Conservation (phyloP, 2,329 filamentous ascomycete genomes). For the Diaporthe nobilis region DNA sequence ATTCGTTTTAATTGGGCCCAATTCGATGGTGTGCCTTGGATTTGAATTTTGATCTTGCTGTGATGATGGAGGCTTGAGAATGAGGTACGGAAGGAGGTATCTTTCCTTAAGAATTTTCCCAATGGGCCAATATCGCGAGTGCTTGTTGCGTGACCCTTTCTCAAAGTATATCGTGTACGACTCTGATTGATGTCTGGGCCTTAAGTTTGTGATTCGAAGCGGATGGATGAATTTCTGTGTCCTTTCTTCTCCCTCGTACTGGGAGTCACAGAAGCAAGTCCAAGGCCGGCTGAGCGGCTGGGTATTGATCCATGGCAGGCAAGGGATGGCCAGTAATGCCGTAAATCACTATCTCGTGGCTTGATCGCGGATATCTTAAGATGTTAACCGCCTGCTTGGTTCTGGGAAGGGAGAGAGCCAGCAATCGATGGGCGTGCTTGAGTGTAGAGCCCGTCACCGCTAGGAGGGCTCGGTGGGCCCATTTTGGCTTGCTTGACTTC, state of each 20-base stretch:
- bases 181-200: too few species aligned
- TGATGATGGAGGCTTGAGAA: neutral
- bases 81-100: too few species aligned
- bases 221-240: neutral
- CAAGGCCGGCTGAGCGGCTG: neutral
- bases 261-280: neutral
- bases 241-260: neutral
- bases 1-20: neutral
- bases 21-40: too few species aligned
- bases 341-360: neutral
- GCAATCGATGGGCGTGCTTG: neutral
- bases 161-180: neutral
- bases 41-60: too few species aligned
- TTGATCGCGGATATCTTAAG: neutral
- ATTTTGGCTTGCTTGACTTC: neutral
- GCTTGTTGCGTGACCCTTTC: neutral
- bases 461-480: neutral
- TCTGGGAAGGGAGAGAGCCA: neutral
- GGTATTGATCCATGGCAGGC: constrained; percentile 3
- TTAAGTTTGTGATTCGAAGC: neutral
- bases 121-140: neutral
- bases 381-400: neutral
- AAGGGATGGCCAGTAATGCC: constrained; percentile 2
- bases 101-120: neutral
- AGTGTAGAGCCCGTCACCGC: neutral